Evolutionary conservation across 805 yeast genomes (phyloP), one percentile per base, ranked within the genome.

Genomic region (Scheffersomyces amazonensis): DNA sequence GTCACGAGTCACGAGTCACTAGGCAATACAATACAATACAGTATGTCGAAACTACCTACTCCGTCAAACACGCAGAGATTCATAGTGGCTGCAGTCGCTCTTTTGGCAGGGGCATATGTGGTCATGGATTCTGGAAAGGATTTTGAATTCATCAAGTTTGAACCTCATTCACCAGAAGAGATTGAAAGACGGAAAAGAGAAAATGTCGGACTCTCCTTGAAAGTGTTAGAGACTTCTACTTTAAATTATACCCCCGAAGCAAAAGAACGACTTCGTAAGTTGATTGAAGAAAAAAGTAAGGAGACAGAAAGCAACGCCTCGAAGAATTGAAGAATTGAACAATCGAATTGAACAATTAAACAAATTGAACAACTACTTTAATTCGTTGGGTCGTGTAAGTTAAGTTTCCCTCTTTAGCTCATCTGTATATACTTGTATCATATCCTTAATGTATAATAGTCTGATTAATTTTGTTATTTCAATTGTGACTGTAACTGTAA

Each of bases 191-290:
- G 73, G 35, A 58, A 56, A 43, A 47, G 48, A 34, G 72, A 68
- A 32, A 53, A 61, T 20, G 40, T 54, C 7, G 60, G 64, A 2
- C 35, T 64, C 23, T 32, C 44, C 18, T 58, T 69, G 48, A 58
- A 46, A 22, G 53, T 58, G 5, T 46, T 56, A 33, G 71, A 68
- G 10, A 47, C 63, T 5, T 43, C 67, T 20, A 65, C 73, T 1
- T 55, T 69, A 51, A 68, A 68, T 10, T 67, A 64, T 39, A 69
- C 66, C 1, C 71, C 72, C 0, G 73, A 69, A 37, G 74, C 73
- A 5, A 64, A 67, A 45, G 63, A 55, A 40, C 44, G 66, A 32
- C 49, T 66, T 33, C 41, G 39, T 34, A 51, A 47, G 43, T 34
- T 49, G 15, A 35, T 59, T 12, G 57, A 55, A 31, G 57, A 55